Percentiles rank a stretch among this genome's conserved stretches.
These are phyloP conservation scores for Symbiodinium pilosum DNA, from an alignment of 73 alveolate genomes.

Conservation along the genomic window DNA sequence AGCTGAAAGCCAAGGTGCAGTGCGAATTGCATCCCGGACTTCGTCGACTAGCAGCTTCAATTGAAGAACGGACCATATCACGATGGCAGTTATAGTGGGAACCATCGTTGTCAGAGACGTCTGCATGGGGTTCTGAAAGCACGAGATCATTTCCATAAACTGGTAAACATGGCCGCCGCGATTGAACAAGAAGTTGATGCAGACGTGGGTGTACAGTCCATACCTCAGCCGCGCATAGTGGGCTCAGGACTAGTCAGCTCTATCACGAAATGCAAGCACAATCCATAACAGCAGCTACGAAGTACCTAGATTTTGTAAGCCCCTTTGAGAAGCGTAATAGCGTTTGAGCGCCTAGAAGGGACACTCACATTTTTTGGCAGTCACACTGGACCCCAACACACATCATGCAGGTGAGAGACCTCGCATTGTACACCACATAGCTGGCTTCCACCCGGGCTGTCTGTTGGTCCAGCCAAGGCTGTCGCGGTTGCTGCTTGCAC, in stretches of 20 bases:
- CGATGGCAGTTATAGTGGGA: not conserved
- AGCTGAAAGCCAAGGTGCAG: too few species aligned
- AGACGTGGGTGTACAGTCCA: conserved; percentile 63
- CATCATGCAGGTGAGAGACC: not conserved
- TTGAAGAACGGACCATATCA: not conserved
- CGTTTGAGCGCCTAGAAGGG: too few species aligned
- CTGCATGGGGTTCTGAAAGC: not conserved
- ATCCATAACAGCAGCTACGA: too few species aligned
- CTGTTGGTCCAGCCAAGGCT: conserved; percentile 58
- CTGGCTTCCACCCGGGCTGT: conserved; percentile 40
- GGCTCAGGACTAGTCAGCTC: too few species aligned
- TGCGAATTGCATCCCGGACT: conserved; percentile 60
- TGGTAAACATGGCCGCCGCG: conserved; percentile 55
- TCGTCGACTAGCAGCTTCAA: conserved; percentile 32
- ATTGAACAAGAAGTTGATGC: conserved; percentile 60
- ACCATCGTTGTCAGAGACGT: not conserved
- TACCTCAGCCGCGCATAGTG: too few species aligned
- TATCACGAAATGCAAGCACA: too few species aligned
- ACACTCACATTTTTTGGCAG: too few species aligned
- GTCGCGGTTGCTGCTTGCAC: conserved; percentile 16
- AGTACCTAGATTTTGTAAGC: too few species aligned
- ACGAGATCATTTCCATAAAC: conserved; percentile 26
- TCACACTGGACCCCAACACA: too few species aligned
- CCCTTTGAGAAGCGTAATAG: too few species aligned
- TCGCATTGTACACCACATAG: conserved; percentile 37